Conservation (phyloP, 1,284 basidiomycete genomes). For the Naganishia liquefaciens region DNA sequence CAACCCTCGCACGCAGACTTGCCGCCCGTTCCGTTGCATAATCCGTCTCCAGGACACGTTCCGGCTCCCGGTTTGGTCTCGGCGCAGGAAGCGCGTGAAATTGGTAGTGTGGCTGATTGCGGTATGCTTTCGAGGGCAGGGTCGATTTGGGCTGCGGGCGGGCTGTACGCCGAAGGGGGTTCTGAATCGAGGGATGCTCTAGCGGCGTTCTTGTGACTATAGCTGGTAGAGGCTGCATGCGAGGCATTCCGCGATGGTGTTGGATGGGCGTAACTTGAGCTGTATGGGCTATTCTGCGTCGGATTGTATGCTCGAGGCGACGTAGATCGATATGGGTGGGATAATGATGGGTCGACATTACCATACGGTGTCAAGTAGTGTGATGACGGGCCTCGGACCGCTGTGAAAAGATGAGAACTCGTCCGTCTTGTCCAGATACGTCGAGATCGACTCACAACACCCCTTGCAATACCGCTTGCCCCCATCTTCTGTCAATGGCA, state of each 20-base stretch:
- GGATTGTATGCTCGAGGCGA: slow-evolving; percentile 18
- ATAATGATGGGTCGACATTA: background rate
- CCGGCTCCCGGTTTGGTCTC: slow-evolving; percentile 52
- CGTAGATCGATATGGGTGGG: slow-evolving; percentile 16
- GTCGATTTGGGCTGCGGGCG: background rate
- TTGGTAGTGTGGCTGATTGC: slow-evolving; percentile 2
- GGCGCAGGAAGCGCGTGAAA: background rate
- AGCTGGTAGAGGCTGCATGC: background rate
- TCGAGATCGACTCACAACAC: slow-evolving; percentile 4
- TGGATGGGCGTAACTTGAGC: background rate
- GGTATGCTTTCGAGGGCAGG: slow-evolving; percentile 3
- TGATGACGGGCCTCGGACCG: slow-evolving; percentile 2
- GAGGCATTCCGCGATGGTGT: background rate
- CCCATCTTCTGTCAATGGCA: slow-evolving; percentile 26
- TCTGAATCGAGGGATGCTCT: background rate
- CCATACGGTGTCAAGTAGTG: slow-evolving; percentile 18
- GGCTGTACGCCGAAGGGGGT: background rate
- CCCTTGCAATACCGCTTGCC: slow-evolving; percentile 24
- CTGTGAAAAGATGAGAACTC: background rate
- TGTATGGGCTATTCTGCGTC: slow-evolving; percentile 6
- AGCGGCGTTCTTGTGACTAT: background rate
- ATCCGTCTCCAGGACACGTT: slow-evolving; percentile 90
- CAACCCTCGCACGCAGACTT: slow-evolving; percentile 86
- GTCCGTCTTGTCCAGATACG: background rate
- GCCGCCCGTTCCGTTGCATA: slow-evolving; percentile 92